Evolutionary conservation across 495 filamentous ascomycete genomes (phyloP), one percentile per base, ranked within the genome.

Genomic region (Penicillium samsonianum): DNA sequence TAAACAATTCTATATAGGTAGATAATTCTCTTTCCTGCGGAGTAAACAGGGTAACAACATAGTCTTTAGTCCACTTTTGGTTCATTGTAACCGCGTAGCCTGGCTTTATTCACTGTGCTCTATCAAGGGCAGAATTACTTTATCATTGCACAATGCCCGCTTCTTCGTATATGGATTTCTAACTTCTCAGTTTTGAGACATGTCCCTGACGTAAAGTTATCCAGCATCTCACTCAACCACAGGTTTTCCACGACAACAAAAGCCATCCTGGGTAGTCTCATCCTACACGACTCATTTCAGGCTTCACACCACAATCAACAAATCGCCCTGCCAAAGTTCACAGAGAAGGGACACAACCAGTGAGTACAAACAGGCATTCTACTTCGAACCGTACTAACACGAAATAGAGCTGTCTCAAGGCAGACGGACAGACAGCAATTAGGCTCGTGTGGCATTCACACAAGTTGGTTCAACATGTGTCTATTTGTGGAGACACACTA

Each of bases 401-500:
- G 9, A 5, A 37, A n/a, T 37, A 37, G 7, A 37, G 10, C 9
- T 11, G 1, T 37, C 14, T 35, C 30, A 16, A 37, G 2, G 4
- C 33, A 38, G 35, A 17, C 35, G 5, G 7, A 38, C 6, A 17
- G 0, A 38, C 7, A 38, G 16, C n/a, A n/a, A 9, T n/a, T n/a
- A 38, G 16, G 0, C 35, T n/a, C 16, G 35, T 17, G 35, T 17
- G 35, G 1, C 16, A n/a, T 38, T 9, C n/a, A 17, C 33, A n/a
- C 35, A 3, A 38, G 35, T 2, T 17, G 6, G 6, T 25, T 38
- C 8, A 52, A 12, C 4, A 69, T 69, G 67, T 69, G 67, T 30
- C 46, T 55, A 4, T 69, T 63, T 47, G 26, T 40, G 9, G 67
- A 62, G 4, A 59, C 59, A 10, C 53, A 42, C 33, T 62, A 59